A percentile compares a stretch with the other conserved stretches of the same genome.
phyloP scores from a whole-genome alignment of 345 rosid genomes.

The Rhodomyrtus tomentosa region DNA sequence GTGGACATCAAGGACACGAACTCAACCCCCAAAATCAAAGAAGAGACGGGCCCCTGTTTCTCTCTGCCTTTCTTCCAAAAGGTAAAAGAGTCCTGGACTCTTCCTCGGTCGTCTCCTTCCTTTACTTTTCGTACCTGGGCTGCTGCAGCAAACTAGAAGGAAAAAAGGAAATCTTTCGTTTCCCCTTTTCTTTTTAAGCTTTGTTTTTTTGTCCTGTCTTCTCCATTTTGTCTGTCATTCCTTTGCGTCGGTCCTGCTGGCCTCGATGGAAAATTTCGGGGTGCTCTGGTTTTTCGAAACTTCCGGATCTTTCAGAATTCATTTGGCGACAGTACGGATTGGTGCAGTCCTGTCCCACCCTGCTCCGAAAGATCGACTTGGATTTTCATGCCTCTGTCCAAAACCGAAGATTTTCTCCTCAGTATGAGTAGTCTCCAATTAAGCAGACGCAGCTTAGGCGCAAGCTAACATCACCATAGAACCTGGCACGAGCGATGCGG shows the following conservation, averaged over 20 bases:
- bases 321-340: not conserved
- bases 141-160: not conserved
- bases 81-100: conserved; percentile 16
- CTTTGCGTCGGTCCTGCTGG: not conserved
- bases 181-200: not conserved
- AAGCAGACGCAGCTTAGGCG: not conserved
- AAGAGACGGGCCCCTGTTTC: conserved; percentile 25
- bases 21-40: conserved; percentile 13
- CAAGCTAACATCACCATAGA: not conserved
- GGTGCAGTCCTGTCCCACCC: not conserved
- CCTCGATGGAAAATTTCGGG: not conserved
- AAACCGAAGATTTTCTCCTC: not conserved
- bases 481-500: not conserved
- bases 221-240: not conserved
- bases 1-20: conserved; percentile 36
- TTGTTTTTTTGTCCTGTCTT: not conserved
- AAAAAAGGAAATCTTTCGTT: not conserved
- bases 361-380: not conserved
- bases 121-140: not conserved
- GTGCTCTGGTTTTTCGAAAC: not conserved
- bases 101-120: not conserved
- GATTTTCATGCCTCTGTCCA: not conserved
- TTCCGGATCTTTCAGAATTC: not conserved
- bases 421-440: not conserved
- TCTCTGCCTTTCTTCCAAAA: conserved; percentile 75